Base-by-base conservation (phyloP, 768 basidiomycete species). In the Tephrocybe rancida region DNA sequence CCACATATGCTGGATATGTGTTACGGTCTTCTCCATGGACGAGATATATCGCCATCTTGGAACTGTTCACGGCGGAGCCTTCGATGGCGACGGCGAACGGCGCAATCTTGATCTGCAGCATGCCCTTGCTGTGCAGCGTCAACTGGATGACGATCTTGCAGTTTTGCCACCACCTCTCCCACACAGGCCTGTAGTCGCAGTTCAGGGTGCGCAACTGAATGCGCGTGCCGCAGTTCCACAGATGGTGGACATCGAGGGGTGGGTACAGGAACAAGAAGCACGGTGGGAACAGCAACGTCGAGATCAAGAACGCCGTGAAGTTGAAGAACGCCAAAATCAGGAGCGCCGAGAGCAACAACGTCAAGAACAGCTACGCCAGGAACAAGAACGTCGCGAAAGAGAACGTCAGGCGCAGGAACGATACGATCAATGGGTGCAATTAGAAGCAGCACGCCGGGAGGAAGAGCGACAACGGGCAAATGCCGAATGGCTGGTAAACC, bases 1-100 rank as follows among this genome's bases (percentile, higher is more conserved):
- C 9, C 81, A 85, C 60, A 73, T 83, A 22, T 83, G 81, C 54
- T 84, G 82, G 85, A 65, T 66, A 7, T 86, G 85, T 52, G 64
- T 82, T 70, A 65, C 65, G 7, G 44, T 70, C 4, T 85, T 84
- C 41, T 44, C 57, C 7, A 30, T 7, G 11, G 7, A 24, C n/a
- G 29, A 57, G 27, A 55, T 55, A 25, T 61, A 61, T 34, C 5
- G 0, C 6, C 59, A 61, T 46, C 46, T 61, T n/a, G 25, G 27
- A 30, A 21, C 22, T 4, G 55, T 48, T 8, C 59, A 61, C 18
- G 59, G 59, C n/a, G 59, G 59, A 8, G 29, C 47, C 2, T 61
- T 45, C n/a, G 59, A 61, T 42, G 48, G 48, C 22, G 49, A 58
- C 26, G 48, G 52, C 5, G 57, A 54, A 18, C 52, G 48, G 21